Conservation (phyloP, 2,329 filamentous ascomycete genomes). For the Sporothrix pseudoabietina region DNA sequence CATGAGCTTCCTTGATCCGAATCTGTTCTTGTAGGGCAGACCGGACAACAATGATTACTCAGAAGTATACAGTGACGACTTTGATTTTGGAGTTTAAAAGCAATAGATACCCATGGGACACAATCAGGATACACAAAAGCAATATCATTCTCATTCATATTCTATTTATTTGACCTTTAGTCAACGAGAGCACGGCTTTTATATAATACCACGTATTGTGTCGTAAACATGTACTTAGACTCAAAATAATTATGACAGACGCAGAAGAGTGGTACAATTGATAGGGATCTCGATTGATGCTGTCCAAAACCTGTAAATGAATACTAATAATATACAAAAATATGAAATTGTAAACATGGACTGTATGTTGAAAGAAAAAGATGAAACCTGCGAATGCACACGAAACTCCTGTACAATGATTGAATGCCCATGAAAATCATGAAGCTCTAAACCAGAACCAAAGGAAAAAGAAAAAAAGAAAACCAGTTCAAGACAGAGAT, state of each 20-base stretch:
- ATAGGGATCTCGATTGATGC: too few species aligned
- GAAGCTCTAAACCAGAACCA: neutral
- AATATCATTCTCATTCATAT: neutral
- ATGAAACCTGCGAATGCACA: neutral
- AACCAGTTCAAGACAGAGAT: neutral
- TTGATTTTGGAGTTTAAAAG: constrained; percentile 9
- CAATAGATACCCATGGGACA: neutral
- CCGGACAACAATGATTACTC: neutral
- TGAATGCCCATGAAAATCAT: neutral
- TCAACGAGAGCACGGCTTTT: too few species aligned
- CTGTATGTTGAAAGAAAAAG: neutral
- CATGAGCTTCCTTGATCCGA: constrained; percentile 29
- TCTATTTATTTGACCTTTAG: too few species aligned
- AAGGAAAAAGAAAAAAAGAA: neutral
- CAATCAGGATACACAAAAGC: neutral
- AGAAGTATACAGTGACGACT: neutral
- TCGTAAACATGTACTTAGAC: too few species aligned
- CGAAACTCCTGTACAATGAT: neutral
- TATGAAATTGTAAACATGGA: neutral
- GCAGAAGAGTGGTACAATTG: too few species aligned
- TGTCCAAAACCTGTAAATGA: too few species aligned
- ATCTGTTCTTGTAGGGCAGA: constrained; percentile 29
- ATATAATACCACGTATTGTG: too few species aligned
- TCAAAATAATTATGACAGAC: too few species aligned
- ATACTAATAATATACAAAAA: neutral